Base-by-base conservation (phyloP, 139 green algal species). In the Haematococcus lacustris region DNA sequence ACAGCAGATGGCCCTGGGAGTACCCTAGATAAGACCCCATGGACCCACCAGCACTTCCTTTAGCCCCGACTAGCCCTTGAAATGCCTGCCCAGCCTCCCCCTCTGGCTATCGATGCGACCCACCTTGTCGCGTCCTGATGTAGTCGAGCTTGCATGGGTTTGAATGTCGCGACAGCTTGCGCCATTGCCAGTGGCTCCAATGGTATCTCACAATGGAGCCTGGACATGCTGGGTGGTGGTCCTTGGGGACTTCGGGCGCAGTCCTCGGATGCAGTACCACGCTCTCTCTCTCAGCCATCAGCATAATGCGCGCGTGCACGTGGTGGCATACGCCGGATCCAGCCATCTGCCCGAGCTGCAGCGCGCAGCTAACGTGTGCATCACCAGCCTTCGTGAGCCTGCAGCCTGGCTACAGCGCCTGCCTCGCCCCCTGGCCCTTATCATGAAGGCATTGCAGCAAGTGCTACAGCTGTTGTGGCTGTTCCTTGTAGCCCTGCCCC, bases 191-290 rank as follows among this genome's bases (percentile, higher is more conserved):
- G n/a, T n/a, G n/a, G n/a, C n/a, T n/a, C n/a, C n/a, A n/a, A n/a
- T n/a, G n/a, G n/a, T n/a, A n/a, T n/a, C n/a, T n/a, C n/a, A n/a
- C n/a, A n/a, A n/a, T n/a, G n/a, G n/a, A n/a, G n/a, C n/a, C n/a
- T n/a, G n/a, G n/a, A n/a, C n/a, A n/a, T n/a, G n/a, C n/a, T 97
- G 91, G 90, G 87, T 98, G 1, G 85, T 98, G 28, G 95, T 98
- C 5, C 83, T 99, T 3, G 95, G 95, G 38, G 95, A 98, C 62
- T 91, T 98, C 71, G 95, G 95, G 3, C 78, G 94, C 21, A 97
- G 90, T 71, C 94, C 94, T 0, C 80, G 94, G 2, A 98, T 98
- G 93, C 89, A 97, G 76, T 96, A 97, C 71, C 95, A 99, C 74
- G 77, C 94, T 2, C 41, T 90, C 0, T 97, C 93, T 0, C 73